Conservation (phyloP, 139 green algal genomes). For the Chlorella ohadii region DNA sequence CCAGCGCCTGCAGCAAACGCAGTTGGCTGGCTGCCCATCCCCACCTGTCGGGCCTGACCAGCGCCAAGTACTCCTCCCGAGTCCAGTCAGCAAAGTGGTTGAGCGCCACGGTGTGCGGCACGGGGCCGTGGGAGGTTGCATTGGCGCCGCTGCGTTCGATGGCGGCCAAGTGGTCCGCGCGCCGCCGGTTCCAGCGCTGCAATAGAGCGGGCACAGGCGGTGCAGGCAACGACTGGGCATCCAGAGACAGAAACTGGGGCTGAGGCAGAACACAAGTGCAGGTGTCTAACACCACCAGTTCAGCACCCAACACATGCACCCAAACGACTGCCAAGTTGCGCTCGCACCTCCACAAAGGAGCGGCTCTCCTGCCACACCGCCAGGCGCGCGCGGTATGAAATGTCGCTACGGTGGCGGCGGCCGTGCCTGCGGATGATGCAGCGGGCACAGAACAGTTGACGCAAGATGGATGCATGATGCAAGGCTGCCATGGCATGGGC, state of each 20-base stretch:
- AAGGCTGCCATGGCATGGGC: no score
- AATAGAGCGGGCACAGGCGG: no score
- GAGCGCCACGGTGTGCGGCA: slow-evolving; percentile 39
- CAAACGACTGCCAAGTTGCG: no score
- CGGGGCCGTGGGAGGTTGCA: background rate
- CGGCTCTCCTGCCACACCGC: slow-evolving; percentile 43
- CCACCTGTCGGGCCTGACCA: slow-evolving; percentile 42
- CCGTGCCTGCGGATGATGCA: slow-evolving; percentile 20
- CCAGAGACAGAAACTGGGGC: no score
- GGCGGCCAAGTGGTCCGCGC: background rate
- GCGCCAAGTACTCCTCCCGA: slow-evolving; percentile 47
- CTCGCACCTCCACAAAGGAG: slow-evolving; percentile 34
- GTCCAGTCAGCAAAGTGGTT: slow-evolving; percentile 67
- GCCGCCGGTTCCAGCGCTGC: slow-evolving; percentile 10
- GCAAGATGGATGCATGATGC: no score
- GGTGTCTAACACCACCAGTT: no score
- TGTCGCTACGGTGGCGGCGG: slow-evolving; percentile 42
- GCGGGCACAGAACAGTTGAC: no score
- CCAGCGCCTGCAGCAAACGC: background rate
- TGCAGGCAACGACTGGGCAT: no score
- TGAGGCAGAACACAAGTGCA: no score
- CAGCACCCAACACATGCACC: no score
- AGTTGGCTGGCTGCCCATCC: background rate
- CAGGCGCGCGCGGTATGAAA: slow-evolving; percentile 47
- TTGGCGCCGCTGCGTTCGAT: background rate